Evolutionary conservation across 2,329 filamentous ascomycete species (phyloP).

Genomic region (Pseudogymnoascus sp.): DNA sequence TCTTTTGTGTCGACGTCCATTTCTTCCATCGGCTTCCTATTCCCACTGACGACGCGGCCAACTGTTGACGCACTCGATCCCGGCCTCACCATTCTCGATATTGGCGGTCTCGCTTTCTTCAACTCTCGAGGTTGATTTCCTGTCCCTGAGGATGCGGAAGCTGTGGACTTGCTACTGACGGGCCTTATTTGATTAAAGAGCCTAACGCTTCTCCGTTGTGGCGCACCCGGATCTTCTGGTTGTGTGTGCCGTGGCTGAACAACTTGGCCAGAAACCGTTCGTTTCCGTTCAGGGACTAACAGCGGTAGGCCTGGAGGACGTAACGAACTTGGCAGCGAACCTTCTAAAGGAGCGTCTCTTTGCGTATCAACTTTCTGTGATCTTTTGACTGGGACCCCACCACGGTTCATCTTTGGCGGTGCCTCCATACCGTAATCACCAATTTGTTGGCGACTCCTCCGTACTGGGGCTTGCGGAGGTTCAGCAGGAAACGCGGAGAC

Average conservation of each 20-base stretch:
- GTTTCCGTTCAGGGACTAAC: conserved; percentile 61
- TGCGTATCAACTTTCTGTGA: conserved; percentile 13
- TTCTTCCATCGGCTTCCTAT: conserved; percentile 69
- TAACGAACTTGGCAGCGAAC: neutral
- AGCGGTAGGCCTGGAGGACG: conserved; percentile 17
- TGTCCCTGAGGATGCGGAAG: conserved; percentile 51
- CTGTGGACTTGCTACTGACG: conserved; percentile 33
- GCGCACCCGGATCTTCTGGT: conserved; percentile 52
- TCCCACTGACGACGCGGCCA: conserved; percentile 82
- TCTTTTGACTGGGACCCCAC: conserved; percentile 24
- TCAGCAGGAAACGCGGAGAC: conserved; percentile 31
- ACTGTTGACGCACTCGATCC: conserved; percentile 62
- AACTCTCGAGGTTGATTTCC: conserved; percentile 62
- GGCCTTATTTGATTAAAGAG: conserved; percentile 65
- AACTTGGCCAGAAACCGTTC: conserved; percentile 82
- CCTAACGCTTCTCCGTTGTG: conserved; percentile 64
- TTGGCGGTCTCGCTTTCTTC: conserved; percentile 74
- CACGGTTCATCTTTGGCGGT: conserved; percentile 29
- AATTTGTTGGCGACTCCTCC: conserved; percentile 29
- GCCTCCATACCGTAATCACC: conserved; percentile 29
- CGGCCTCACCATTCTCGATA: conserved; percentile 58
- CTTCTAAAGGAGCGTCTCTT: neutral
- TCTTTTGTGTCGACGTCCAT: conserved; percentile 67
- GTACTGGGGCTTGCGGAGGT: conserved; percentile 40
- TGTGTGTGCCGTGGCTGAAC: conserved; percentile 45